phyloP scores from a whole-genome alignment of 2,329 filamentous ascomycete genomes.

The Neofusicoccum sp. region DNA sequence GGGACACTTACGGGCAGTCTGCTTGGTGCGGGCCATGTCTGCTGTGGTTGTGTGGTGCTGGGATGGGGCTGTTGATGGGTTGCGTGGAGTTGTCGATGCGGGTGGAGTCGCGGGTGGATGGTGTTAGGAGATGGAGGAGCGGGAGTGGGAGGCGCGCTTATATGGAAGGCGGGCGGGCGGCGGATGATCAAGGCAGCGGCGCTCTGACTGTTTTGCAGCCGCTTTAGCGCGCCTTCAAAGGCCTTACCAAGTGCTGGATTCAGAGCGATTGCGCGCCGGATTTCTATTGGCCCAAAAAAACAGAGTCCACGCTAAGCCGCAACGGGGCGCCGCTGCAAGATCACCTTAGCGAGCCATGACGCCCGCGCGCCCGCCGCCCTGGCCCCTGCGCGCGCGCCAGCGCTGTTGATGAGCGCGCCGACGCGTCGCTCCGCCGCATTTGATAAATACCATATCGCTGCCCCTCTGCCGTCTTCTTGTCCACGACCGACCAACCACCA shows the following conservation, averaged over 20 bases:
- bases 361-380: not conserved
- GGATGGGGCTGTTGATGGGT: constrained; percentile 22
- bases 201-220: constrained; percentile 13
- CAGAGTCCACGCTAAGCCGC: constrained; percentile 6
- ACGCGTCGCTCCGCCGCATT: constrained; percentile 13
- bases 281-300: constrained; percentile 17
- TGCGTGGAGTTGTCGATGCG: constrained; percentile 19
- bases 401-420: constrained; percentile 13
- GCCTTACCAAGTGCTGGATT: constrained; percentile 22
- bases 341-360: constrained; percentile 9
- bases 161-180: constrained; percentile 30
- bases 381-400: not conserved
- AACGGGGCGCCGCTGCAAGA: constrained; percentile 4
- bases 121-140: constrained; percentile 35
- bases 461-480: not conserved
- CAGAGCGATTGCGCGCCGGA: constrained; percentile 1
- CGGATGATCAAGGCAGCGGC: constrained; percentile 34
- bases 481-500: constrained; percentile 6
- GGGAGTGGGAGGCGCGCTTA: constrained; percentile 37
- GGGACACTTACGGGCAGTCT: constrained; percentile 53
- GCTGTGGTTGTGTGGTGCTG: constrained; percentile 15
- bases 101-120: constrained; percentile 23
- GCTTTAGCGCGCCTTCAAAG: constrained; percentile 21
- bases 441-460: constrained; percentile 17
- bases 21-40: constrained; percentile 55